Evolutionary conservation across 805 yeast genomes (phyloP), one percentile per base, ranked within the genome.

Genomic region (Hermanozyma aechmeae): DNA sequence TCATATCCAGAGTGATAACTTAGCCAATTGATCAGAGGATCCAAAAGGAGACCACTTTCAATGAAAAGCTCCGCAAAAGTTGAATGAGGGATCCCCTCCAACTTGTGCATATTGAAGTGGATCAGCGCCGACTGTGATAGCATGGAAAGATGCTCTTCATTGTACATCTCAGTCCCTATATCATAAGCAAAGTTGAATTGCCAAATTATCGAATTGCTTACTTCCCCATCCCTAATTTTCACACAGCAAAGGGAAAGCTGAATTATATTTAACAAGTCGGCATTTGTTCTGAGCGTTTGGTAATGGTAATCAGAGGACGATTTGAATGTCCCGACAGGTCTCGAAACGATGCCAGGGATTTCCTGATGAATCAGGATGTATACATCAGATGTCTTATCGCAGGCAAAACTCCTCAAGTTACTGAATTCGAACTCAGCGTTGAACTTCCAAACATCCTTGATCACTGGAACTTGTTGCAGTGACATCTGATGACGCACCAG

Each of bases 1-100:
- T 92, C 98, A 55, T 92, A 92, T 9, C 97, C 98, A 2, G 73
- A 78, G 52, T 92, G 96, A 58, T 80, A 92, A 36, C 95, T 79
- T 29, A 85, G 67, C 98, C 98, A 92, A 29, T 78, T 75, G 26
- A 84, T 72, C 20, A 70, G 58, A 16, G 68, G 65, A 42, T 83
- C 77, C 43, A 92, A 60, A 21, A 87, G 71, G 39, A 92, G 61
- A 0, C 98, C 98, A 27, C 94, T 80, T 34, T 83, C 84, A 35
- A 79, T 80, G 47, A 92, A 63, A 31, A 81, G 60, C 53, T 85
- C 94, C 10, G 95, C 84, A 61, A 92, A 87, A 33, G 74, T 78
- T 42, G 73, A 69, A 31, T 75, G 76, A 16, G 80, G 80, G 27
- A 92, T 82, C 13, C 98, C 98, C 33, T 67, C 72, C 13, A 65